Conservation (phyloP, 164 flowering plant genomes). For the Magnolia changhungtana region DNA sequence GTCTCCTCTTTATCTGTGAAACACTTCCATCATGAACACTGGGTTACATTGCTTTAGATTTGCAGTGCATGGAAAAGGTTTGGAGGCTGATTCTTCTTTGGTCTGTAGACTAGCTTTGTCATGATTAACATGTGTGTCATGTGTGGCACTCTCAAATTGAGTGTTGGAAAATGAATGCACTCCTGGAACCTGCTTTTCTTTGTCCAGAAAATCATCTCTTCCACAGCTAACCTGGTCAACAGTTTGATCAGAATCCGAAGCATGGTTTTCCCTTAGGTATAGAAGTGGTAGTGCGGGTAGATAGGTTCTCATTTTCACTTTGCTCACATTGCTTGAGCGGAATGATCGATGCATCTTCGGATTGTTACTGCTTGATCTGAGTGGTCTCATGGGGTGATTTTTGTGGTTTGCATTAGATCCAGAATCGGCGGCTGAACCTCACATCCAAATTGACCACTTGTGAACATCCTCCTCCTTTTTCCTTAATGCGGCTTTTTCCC, state of each 20-base stretch:
- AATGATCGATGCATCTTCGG: slow-evolving; percentile 17
- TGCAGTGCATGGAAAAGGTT: neutral
- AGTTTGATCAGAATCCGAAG: slow-evolving; percentile 3
- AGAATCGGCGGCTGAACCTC: slow-evolving; percentile 34
- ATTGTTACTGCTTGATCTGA: slow-evolving; percentile 17
- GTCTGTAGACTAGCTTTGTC: neutral
- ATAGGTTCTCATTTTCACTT: slow-evolving; percentile 15
- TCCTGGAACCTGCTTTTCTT: neutral
- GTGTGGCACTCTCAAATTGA: neutral
- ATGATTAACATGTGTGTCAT: neutral
- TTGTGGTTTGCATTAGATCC: slow-evolving; percentile 20
- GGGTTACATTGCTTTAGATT: neutral
- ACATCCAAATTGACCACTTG: slow-evolving; percentile 18
- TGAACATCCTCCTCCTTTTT: slow-evolving; percentile 25
- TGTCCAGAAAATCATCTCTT: no score
- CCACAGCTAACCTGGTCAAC: slow-evolving; percentile 1
- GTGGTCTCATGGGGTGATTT: neutral
- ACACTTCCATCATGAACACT: slow-evolving; percentile 2
- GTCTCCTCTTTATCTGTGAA: slow-evolving; percentile 10
- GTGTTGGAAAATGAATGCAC: slow-evolving; percentile 1
- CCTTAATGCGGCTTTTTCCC: slow-evolving; percentile 64
- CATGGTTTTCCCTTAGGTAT: slow-evolving; percentile 1
- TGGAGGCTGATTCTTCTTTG: neutral
- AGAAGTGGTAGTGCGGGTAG: slow-evolving; percentile 12
- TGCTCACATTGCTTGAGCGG: slow-evolving; percentile 22